A percentile compares a stretch with the other conserved stretches of the same genome.
Evolutionary conservation across 805 yeast species (phyloP).

Genomic region (Lachancea cidri): DNA sequence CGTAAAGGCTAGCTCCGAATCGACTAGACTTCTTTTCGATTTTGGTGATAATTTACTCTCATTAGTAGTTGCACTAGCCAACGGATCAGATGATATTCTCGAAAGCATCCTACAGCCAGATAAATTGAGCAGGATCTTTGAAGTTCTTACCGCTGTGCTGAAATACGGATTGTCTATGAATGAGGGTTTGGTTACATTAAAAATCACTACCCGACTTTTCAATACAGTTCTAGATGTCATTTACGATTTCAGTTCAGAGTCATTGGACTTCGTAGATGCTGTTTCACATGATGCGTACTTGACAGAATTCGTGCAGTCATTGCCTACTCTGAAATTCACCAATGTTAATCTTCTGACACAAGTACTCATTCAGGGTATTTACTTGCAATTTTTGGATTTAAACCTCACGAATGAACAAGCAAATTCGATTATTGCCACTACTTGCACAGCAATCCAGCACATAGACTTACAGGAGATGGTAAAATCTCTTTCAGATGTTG

Average conservation of each 20-base stretch:
- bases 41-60: slow-evolving; percentile 71
- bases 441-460: slow-evolving; percentile 24
- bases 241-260: slow-evolving; percentile 57
- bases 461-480: slow-evolving; percentile 34
- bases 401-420: slow-evolving; percentile 19
- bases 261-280: slow-evolving; percentile 44
- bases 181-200: slow-evolving; percentile 13
- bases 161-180: slow-evolving; percentile 27
- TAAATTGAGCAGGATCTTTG: slow-evolving; percentile 24
- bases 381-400: slow-evolving; percentile 35
- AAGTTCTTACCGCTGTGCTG: slow-evolving; percentile 25
- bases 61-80: slow-evolving; percentile 58
- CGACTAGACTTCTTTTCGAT: slow-evolving; percentile 50
- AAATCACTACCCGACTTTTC: slow-evolving; percentile 40
- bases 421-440: slow-evolving; percentile 20
- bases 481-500: slow-evolving; percentile 13
- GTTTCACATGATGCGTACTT: slow-evolving; percentile 14
- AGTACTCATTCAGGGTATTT: slow-evolving; percentile 36
- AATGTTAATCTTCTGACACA: slow-evolving; percentile 30
- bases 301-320: slow-evolving; percentile 14
- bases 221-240: slow-evolving; percentile 52
- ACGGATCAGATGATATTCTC: slow-evolving; percentile 59
- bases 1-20: slow-evolving; percentile 34
- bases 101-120: slow-evolving; percentile 32
- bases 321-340: slow-evolving; percentile 13